Conservation (phyloP, 768 basidiomycete species). For the Lentinula sp. region DNA sequence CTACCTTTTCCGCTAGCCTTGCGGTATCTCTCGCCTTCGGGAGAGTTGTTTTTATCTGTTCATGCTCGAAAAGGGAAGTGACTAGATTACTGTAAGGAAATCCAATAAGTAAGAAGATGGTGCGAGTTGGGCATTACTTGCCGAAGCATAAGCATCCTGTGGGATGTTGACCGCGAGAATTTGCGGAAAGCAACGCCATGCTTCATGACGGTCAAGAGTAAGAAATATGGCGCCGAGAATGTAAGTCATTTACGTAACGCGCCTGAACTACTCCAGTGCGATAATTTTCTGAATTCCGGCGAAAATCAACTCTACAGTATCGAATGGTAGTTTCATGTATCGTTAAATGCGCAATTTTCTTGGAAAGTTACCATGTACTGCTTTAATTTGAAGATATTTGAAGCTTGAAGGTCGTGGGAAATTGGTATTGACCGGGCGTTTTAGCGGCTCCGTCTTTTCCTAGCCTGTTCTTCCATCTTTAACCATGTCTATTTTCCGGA, state of each 20-base stretch:
- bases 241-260: no score
- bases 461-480: neutral
- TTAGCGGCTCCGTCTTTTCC: neutral
- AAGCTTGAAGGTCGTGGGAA: neutral
- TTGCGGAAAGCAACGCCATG: slow-evolving; percentile 93
- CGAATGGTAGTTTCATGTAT: no score
- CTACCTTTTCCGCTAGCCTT: slow-evolving; percentile 87
- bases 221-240: no score
- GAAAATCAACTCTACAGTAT: no score
- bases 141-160: slow-evolving; percentile 92
- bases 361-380: no score
- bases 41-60: slow-evolving; percentile 92
- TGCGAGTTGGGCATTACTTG: slow-evolving; percentile 24
- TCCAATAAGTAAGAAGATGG: slow-evolving; percentile 5
- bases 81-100: slow-evolving; percentile 71
- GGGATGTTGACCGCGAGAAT: slow-evolving; percentile 86
- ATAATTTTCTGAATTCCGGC: no score
- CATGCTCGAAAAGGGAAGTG: slow-evolving; percentile 89
- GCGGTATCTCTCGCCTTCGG: slow-evolving; percentile 93
- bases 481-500: slow-evolving; percentile 52
- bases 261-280: no score
- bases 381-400: slow-evolving; percentile 3
- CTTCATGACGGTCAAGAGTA: slow-evolving; percentile 58
- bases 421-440: neutral
- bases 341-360: no score